Evolutionary conservation across 306 rosid genomes (phyloP), one percentile per base, ranked within the genome.

Genomic region (Trifolium repens): DNA sequence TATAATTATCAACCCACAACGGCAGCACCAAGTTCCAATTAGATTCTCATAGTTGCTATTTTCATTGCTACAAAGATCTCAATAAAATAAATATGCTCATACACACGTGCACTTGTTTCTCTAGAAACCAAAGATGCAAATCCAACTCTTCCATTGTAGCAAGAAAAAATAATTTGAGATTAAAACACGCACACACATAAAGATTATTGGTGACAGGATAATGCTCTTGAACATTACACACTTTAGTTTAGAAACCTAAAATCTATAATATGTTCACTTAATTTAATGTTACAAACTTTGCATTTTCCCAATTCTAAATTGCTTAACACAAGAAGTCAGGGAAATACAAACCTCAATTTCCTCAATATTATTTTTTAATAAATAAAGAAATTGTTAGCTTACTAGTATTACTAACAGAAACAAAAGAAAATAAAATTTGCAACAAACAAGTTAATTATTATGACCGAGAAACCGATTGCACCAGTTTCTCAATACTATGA

Each of bases 381-480:
- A 43, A 9, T 13, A 24, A 5, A 2, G 9, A 37, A 37, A 37
- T 37, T 6, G 40, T 37, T 35, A 35, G 39, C 8, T 35, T 5
- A 35, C 8, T 35, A 17, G 19, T 17, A 35, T 6, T 35, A 6
- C 39, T 35, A 35, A 35, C 5, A 2, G 17, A 78, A n/a, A 5
- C 0, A 26, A 71, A 53, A 3, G 16, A 43, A 62, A 61, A 9
- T 3, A 37, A 79, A 52, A 46, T 64, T 58, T 35, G 9, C 50
- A 82, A 32, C 49, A 15, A 42, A 27, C 30, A 42, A 19, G 8
- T 69, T 55, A 80, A 68, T 81, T 74, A 83, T 78, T 74, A 83
- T 78, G 88, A 90, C 81, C 88, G 86, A 75, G 88, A 87, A 62
- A 91, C 94, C 26, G 96, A 88, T 64, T 87, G 87, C 0, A 91